These are phyloP conservation scores for Metschnikowia bowlesiae DNA, from an alignment of 805 yeast species.

Conservation along the genomic window DNA sequence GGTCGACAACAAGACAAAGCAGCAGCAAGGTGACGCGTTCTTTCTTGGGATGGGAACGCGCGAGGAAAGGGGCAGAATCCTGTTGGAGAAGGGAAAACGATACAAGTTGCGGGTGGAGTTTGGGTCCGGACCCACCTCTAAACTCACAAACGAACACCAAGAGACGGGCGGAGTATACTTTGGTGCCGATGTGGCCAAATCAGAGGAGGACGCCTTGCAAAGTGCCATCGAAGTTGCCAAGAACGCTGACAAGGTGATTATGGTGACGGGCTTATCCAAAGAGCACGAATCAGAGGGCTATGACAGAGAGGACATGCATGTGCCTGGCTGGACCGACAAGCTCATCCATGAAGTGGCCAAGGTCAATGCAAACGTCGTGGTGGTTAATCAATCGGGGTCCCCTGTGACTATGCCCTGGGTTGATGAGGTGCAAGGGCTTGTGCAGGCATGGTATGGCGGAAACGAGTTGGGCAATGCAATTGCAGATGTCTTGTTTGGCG, in stretches of 20 bases:
- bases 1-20: conserved; percentile 53
- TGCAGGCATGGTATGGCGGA: conserved; percentile 36
- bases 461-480: conserved; percentile 30
- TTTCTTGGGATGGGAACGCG: conserved; percentile 50
- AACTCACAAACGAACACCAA: conserved; percentile 11
- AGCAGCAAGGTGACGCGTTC: conserved; percentile 46
- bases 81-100: conserved; percentile 39
- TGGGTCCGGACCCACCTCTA: conserved; percentile 44
- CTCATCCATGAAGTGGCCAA: conserved; percentile 22
- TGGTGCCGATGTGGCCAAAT: conserved; percentile 20
- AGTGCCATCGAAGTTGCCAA: conserved; percentile 25
- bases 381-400: conserved; percentile 34
- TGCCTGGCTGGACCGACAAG: conserved; percentile 26
- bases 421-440: conserved; percentile 19
- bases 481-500: conserved; percentile 32
- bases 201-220: conserved; percentile 22
- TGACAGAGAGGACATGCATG: conserved; percentile 26
- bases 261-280: conserved; percentile 24
- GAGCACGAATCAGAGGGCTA: conserved; percentile 33
- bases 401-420: conserved; percentile 33
- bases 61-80: conserved; percentile 40
- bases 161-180: conserved; percentile 26
- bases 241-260: conserved; percentile 26
- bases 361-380: conserved; percentile 27
- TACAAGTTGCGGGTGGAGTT: conserved; percentile 47